Conservation (phyloP, 73 alveolate species). For the Paramecium sonneborni region DNA sequence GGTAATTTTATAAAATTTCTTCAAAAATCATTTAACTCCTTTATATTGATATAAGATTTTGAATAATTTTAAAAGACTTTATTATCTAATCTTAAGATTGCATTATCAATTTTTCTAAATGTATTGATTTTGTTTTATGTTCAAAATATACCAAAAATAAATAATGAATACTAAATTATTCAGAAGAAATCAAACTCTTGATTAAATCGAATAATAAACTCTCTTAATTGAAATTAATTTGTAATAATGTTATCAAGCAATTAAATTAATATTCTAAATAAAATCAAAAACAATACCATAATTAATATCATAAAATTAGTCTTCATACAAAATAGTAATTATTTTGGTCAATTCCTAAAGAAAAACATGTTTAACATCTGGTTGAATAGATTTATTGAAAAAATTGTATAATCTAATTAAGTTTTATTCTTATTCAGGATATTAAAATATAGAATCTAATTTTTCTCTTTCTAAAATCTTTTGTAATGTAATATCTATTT, state of each 20-base stretch:
- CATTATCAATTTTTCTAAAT: neutral
- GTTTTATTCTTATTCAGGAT: neutral
- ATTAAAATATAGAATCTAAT: neutral
- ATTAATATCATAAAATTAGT: conserved; percentile 13
- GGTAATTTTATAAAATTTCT: neutral
- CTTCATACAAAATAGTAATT: neutral
- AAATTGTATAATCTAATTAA: neutral
- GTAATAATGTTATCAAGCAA: neutral
- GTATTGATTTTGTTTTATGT: neutral
- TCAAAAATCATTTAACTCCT: neutral
- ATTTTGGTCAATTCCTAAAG: neutral
- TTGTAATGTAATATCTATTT: neutral
- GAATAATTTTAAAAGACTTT: neutral
- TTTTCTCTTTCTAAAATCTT: neutral
- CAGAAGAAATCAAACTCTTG: neutral
- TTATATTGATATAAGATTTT: neutral
- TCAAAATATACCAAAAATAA: neutral
- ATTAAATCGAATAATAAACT: neutral
- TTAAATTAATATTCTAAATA: neutral
- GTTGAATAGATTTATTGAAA: neutral
- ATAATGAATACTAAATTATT: neutral
- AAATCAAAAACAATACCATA: neutral
- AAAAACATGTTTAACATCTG: neutral
- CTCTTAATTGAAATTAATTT: neutral
- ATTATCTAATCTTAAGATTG: neutral